phyloP scores from a whole-genome alignment of 192 early-diverging fungal species.

The Mortierella alpina region DNA sequence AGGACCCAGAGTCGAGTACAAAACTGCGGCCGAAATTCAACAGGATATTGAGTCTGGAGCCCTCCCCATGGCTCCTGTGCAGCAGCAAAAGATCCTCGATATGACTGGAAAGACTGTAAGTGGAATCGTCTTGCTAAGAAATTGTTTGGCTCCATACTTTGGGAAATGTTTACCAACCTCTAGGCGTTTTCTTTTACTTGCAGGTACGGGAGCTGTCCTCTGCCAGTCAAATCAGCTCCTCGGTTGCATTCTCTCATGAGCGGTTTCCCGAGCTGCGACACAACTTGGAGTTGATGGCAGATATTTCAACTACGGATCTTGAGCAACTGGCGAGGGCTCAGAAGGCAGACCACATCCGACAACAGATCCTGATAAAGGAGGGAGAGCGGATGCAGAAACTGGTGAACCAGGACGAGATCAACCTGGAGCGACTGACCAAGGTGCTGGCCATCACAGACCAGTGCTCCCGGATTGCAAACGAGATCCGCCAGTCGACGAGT shows the following conservation, averaged over 20 bases:
- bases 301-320: constrained; percentile 76
- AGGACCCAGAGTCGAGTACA: constrained; percentile 68
- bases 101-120: constrained; percentile 80
- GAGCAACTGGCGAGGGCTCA: constrained; percentile 69
- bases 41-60: constrained; percentile 58
- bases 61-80: constrained; percentile 42
- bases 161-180: constrained; percentile 1
- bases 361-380: constrained; percentile 56
- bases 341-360: constrained; percentile 59
- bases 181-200: neutral
- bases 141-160: constrained; percentile 4
- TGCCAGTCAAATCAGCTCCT: constrained; percentile 60
- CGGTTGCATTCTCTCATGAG: constrained; percentile 61
- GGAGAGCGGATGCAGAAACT: constrained; percentile 43
- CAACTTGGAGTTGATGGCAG: constrained; percentile 79
- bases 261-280: constrained; percentile 82
- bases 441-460: constrained; percentile 60
- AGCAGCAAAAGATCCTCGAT: constrained; percentile 81
- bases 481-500: constrained; percentile 35
- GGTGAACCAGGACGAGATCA: constrained; percentile 52
- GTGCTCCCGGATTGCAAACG: constrained; percentile 48
- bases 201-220: constrained; percentile 62
- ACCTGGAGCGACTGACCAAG: constrained; percentile 58
- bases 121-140: constrained; percentile 11
- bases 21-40: constrained; percentile 82